Percentiles rank a stretch among this genome's conserved stretches.
Conservation (phyloP, 2,329 filamentous ascomycete genomes). For the Cordyceps fumosorosea region DNA sequence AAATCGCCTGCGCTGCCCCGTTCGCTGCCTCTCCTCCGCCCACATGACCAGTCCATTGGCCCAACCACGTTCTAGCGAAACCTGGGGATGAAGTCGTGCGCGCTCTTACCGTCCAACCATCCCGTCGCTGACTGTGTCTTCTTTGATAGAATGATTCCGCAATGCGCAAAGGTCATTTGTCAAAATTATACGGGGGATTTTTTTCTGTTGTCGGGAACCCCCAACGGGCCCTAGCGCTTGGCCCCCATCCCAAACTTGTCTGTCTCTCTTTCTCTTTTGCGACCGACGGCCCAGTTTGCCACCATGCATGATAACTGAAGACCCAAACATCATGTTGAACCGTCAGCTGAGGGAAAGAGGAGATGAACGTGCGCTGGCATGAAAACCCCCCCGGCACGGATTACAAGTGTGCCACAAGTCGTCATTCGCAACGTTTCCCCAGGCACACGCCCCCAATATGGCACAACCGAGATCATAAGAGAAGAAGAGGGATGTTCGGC, state of each 20-base stretch:
- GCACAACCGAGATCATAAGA: neutral
- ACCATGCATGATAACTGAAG: neutral
- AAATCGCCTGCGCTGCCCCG: neutral
- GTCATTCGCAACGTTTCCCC: neutral
- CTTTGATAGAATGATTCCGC: neutral
- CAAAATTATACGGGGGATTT: neutral
- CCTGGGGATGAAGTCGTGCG: neutral
- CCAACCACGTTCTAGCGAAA: conserved; percentile 7
- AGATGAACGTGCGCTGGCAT: neutral
- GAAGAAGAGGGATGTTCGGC: neutral
- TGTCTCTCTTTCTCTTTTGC: neutral
- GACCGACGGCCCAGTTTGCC: neutral
- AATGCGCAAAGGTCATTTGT: conserved; percentile 6
- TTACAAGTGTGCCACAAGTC: neutral
- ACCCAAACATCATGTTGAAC: neutral
- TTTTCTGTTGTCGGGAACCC: too few species aligned
- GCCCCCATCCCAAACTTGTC: neutral
- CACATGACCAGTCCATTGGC: conserved; percentile 7
- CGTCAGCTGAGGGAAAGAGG: neutral
- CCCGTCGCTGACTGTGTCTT: neutral
- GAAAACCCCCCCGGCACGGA: neutral
- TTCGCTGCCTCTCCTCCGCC: neutral
- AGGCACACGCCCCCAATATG: neutral
- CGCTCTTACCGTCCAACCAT: too few species aligned
- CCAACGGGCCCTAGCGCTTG: neutral